These are phyloP conservation scores for Rhizopus delemar DNA, from an alignment of 371 early-diverging fungal genomes.

Conservation along the genomic window DNA sequence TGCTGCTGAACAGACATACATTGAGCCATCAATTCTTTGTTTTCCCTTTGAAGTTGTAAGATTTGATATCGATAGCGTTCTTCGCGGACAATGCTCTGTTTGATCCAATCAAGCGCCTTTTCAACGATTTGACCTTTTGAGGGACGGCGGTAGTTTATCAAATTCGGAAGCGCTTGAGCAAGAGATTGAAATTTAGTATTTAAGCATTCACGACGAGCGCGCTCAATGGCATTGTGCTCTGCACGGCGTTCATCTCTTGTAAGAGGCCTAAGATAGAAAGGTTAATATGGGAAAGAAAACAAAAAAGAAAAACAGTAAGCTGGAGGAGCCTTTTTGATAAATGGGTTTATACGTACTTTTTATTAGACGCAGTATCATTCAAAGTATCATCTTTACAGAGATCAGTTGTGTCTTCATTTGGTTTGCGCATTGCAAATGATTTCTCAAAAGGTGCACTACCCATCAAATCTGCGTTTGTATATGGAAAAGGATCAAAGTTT, in stretches of 20 bases:
- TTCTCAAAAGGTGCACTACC: not conserved
- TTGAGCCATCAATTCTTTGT: constrained; percentile 30
- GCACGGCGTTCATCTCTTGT: constrained; percentile 63
- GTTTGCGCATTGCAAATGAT: constrained; percentile 3
- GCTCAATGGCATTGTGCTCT: constrained; percentile 73
- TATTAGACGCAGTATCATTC: not conserved
- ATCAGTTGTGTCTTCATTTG: constrained; percentile 6
- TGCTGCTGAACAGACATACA: constrained; percentile 9
- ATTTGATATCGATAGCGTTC: constrained; percentile 34
- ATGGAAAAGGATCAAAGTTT: constrained; percentile 12
- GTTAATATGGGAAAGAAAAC: not conserved
- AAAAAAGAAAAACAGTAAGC: not conserved
- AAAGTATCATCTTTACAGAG: constrained; percentile 3
- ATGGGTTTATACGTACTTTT: not conserved
- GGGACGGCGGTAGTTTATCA: constrained; percentile 61
- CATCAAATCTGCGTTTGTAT: constrained; percentile 9
- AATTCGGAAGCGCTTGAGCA: constrained; percentile 64
- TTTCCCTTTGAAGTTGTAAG: constrained; percentile 36
- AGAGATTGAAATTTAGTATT: constrained; percentile 68
- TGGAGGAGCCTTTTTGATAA: not conserved
- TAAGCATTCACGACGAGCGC: constrained; percentile 70
- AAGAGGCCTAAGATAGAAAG: not conserved
- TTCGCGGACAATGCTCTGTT: constrained; percentile 34
- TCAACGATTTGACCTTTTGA: constrained; percentile 70
- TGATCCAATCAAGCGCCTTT: constrained; percentile 59